Evolutionary conservation across 352 stramenopile species (phyloP).

Genomic region (Thalassiosira sp.): DNA sequence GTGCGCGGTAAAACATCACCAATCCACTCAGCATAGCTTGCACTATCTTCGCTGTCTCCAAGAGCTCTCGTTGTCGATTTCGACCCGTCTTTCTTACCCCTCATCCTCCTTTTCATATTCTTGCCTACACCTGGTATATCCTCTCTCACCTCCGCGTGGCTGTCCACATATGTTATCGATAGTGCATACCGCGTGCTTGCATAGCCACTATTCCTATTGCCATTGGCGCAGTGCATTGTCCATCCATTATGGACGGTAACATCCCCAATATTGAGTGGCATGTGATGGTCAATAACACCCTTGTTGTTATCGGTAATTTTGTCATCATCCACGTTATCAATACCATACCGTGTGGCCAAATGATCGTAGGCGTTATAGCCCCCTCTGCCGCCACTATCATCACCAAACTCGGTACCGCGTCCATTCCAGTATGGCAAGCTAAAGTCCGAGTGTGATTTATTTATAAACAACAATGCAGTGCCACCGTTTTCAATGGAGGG

Average conservation of each 20-base stretch:
- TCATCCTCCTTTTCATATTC: background rate
- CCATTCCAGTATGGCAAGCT: slow-evolving; percentile 80
- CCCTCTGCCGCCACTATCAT: slow-evolving; percentile 23
- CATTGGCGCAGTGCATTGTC: slow-evolving; percentile 78
- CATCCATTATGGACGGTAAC: slow-evolving; percentile 82
- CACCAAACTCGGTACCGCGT: slow-evolving; percentile 8
- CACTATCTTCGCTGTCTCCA: background rate
- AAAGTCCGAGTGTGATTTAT: slow-evolving; percentile 78
- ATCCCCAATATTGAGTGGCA: slow-evolving; percentile 70
- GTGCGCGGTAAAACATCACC: background rate
- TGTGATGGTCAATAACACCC: slow-evolving; percentile 49
- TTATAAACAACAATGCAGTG: slow-evolving; percentile 73
- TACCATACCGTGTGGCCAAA: slow-evolving; percentile 58
- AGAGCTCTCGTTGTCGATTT: no score
- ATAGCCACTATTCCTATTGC: slow-evolving; percentile 9
- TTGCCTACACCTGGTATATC: background rate
- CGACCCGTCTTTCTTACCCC: no score
- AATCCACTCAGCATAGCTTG: background rate
- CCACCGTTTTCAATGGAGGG: slow-evolving; percentile 46
- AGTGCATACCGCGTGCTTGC: no score
- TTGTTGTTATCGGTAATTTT: background rate
- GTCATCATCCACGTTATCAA: background rate
- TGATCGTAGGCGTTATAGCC: slow-evolving; percentile 42
- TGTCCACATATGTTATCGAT: no score
- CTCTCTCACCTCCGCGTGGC: no score